These are phyloP conservation scores for Calonectria pseudoturangicola DNA, from an alignment of 2,329 filamentous ascomycete species.

Conservation along the genomic window DNA sequence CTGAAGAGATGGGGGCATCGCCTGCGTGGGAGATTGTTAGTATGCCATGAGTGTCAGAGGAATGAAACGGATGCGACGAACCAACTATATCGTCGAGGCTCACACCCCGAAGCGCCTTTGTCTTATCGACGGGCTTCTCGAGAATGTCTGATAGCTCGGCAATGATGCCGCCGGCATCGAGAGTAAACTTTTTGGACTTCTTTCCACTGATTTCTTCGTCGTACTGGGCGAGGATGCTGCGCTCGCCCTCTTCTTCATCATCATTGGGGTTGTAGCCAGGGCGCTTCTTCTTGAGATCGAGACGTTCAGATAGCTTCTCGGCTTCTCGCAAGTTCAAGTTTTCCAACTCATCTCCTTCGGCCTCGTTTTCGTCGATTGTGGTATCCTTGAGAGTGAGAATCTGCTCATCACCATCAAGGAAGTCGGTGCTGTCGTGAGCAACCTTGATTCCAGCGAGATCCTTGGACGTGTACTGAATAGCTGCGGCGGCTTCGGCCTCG, in stretches of 20 bases:
- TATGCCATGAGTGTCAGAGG: background rate
- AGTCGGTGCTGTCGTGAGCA: slow-evolving; percentile 87
- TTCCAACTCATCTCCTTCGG: slow-evolving; percentile 92
- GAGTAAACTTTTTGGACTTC: slow-evolving; percentile 89
- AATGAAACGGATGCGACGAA: slow-evolving; percentile 55
- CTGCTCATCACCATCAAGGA: slow-evolving; percentile 89
- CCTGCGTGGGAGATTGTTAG: slow-evolving; percentile 48
- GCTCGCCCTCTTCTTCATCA: slow-evolving; percentile 78
- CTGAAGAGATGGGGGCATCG: slow-evolving; percentile 73
- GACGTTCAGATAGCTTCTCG: slow-evolving; percentile 83
- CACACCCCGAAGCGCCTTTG: slow-evolving; percentile 80
- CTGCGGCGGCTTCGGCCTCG: slow-evolving; percentile 79
- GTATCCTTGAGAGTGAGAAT: slow-evolving; percentile 96
- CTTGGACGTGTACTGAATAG: slow-evolving; percentile 84
- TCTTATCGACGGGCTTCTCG: slow-evolving; percentile 70
- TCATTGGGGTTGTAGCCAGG: slow-evolving; percentile 91
- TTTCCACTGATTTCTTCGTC: slow-evolving; percentile 96
- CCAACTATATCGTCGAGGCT: slow-evolving; percentile 85
- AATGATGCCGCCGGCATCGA: slow-evolving; percentile 85
- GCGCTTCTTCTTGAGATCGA: slow-evolving; percentile 93
- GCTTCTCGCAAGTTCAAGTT: slow-evolving; percentile 82
- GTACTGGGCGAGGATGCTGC: slow-evolving; percentile 88
- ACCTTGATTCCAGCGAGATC: slow-evolving; percentile 95
- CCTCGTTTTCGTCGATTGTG: slow-evolving; percentile 88
- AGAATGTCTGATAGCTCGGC: slow-evolving; percentile 77